phyloP scores from a whole-genome alignment of 192 early-diverging fungal species.

The Linderina pennispora region DNA sequence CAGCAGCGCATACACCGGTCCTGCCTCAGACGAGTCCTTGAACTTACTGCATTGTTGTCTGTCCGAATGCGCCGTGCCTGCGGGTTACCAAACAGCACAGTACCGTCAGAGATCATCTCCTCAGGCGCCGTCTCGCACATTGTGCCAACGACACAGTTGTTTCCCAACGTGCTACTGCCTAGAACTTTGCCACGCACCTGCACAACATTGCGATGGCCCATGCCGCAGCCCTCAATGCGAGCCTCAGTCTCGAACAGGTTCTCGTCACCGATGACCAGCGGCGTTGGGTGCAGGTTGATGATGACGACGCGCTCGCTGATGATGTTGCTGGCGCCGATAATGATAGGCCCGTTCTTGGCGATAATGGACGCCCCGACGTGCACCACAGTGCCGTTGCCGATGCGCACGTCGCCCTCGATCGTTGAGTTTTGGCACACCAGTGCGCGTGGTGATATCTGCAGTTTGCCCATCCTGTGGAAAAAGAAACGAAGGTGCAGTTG shows the following conservation, averaged over 20 bases:
- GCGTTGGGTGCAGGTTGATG: constrained; percentile 25
- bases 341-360: constrained; percentile 38
- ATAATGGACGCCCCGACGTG: constrained; percentile 43
- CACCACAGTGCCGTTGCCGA: constrained; percentile 39
- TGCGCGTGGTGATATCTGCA: constrained; percentile 34
- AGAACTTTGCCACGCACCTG: constrained; percentile 26
- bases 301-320: constrained; percentile 38
- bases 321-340: constrained; percentile 44
- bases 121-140: constrained; percentile 19
- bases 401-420: constrained; percentile 41
- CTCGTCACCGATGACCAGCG: constrained; percentile 39
- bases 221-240: constrained; percentile 31
- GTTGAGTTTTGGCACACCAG: constrained; percentile 38
- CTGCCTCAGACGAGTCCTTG: too few relatives aligned
- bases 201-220: constrained; percentile 35
- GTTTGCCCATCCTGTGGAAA: too few relatives aligned
- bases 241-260: constrained; percentile 40
- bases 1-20: too few relatives aligned
- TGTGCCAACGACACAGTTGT: constrained; percentile 40
- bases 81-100: constrained; percentile 37
- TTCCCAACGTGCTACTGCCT: constrained; percentile 36
- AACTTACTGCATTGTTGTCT: constrained; percentile 16
- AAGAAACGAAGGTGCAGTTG: too few relatives aligned
- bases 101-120: constrained; percentile 37
- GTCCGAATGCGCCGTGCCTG: constrained; percentile 22